These are phyloP conservation scores for Paramecium primaurelia DNA, from an alignment of 73 alveolate species.

Conservation along the genomic window DNA sequence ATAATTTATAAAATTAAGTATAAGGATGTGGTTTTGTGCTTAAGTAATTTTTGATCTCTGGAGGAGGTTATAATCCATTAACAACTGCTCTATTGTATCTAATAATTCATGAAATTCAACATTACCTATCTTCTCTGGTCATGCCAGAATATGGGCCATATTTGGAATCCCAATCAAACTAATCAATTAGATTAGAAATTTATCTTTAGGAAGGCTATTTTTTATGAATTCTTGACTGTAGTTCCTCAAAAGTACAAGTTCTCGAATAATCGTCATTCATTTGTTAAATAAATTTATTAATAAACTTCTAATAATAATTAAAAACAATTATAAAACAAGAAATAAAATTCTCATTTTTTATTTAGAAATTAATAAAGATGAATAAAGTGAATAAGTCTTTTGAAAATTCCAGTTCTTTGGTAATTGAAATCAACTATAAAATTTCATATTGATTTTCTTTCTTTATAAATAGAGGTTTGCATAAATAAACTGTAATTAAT, in stretches of 20 bases:
- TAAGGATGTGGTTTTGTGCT: background rate
- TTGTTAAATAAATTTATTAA: background rate
- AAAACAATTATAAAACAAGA: too few species aligned
- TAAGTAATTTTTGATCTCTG: background rate
- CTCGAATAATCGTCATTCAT: background rate
- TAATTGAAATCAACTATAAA: too few species aligned
- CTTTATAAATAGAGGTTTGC: too few species aligned
- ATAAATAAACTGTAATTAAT: too few species aligned
- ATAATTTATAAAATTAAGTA: background rate
- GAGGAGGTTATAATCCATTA: background rate
- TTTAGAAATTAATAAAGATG: too few species aligned
- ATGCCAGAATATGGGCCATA: background rate
- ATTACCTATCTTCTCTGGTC: background rate
- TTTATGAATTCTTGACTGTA: background rate
- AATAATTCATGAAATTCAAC: background rate
- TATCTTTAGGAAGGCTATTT: background rate
- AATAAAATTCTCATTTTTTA: too few species aligned
- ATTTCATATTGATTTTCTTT: too few species aligned
- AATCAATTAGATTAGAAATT: background rate
- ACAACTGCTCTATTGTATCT: background rate
- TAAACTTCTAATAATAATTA: background rate
- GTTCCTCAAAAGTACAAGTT: background rate
- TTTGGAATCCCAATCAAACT: background rate
- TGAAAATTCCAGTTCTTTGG: too few species aligned
- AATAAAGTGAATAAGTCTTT: too few species aligned